Percentiles rank a stretch among this genome's conserved stretches.
These are phyloP conservation scores for Chalciporus sphaerocephalus DNA, from an alignment of 768 basidiomycete genomes.

Conservation along the genomic window DNA sequence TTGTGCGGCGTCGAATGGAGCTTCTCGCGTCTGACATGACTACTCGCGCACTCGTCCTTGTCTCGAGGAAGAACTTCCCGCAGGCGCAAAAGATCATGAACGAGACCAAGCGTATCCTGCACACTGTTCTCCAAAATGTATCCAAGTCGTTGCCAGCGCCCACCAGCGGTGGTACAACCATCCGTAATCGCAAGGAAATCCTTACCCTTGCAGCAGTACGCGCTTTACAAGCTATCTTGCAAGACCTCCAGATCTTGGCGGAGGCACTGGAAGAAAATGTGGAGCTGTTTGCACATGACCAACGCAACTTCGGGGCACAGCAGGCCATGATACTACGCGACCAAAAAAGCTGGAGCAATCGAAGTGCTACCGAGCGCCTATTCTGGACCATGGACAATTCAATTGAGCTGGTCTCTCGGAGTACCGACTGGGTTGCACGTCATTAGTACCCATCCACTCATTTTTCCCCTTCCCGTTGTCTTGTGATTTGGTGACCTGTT, in stretches of 20 bases:
- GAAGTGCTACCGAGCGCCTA: slow-evolving; percentile 84
- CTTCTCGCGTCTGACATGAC: slow-evolving; percentile 97
- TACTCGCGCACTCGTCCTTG: slow-evolving; percentile 86
- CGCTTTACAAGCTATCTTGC: slow-evolving; percentile 78
- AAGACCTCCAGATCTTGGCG: slow-evolving; percentile 80
- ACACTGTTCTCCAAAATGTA: slow-evolving; percentile 84
- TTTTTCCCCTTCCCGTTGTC: slow-evolving; percentile 1
- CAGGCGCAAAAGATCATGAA: slow-evolving; percentile 88
- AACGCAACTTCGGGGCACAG: slow-evolving; percentile 94
- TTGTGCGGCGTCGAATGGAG: slow-evolving; percentile 94
- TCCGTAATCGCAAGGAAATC: slow-evolving; percentile 75
- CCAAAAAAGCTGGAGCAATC: slow-evolving; percentile 92
- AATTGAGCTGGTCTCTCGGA: slow-evolving; percentile 79
- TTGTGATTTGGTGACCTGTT: slow-evolving; percentile 9
- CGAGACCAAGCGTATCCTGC: slow-evolving; percentile 89
- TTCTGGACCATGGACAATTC: slow-evolving; percentile 94
- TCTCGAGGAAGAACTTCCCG: slow-evolving; percentile 83
- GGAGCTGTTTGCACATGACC: slow-evolving; percentile 88
- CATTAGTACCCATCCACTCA: slow-evolving; percentile 38
- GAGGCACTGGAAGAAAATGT: slow-evolving; percentile 91
- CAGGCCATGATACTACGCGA: slow-evolving; percentile 97
- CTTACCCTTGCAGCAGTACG: slow-evolving; percentile 69
- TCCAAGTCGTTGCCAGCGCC: slow-evolving; percentile 67
- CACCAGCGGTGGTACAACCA: slow-evolving; percentile 40
- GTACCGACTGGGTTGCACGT: slow-evolving; percentile 81